Evolutionary conservation across 202 grass and related monocot genomes (phyloP), one percentile per base, ranked within the genome.

Genomic region (Brachypodium distachyon): DNA sequence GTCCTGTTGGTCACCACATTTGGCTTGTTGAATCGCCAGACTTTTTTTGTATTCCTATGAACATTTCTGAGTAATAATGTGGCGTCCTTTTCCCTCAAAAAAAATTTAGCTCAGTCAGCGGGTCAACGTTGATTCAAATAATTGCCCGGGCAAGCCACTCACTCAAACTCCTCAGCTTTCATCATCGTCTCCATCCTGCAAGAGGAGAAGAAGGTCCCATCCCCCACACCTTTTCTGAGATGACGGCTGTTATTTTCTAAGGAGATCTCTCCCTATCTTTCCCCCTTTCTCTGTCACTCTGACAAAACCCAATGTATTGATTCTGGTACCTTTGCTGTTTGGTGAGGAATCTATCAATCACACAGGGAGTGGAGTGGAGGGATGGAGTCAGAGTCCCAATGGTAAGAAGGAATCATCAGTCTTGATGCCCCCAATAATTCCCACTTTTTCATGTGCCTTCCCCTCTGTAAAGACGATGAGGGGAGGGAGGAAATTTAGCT

Each of bases 261-360:
- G 60, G 50, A 19, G n/a, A 27, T 73, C 36, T 69, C 62, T 68
- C 32, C 27, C 12, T 44, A 19, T 32, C 34, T 19, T 17, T 36
- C 27, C 36, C 14, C 13, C 58, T 71, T 42, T 56, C 33, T 40
- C 53, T 71, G 39, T 60, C 63, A 36, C 29, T 34, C 56, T 33
- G 54, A 38, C 61, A 77, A 62, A 76, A 58, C 73, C 70, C 77
- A 70, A 61, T 87, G 88, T 61, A 81, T 70, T 46, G 58, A 76
- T 86, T 84, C 92, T 72, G 66, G 72, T 74, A 70, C 59, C 74
- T 83, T 92, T 92, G 75, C 81, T 82, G 26, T 63, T 88, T 69
- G 85, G 85, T 81, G 87, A 80, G 82, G 89, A 92, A 98, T 97
- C 91, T 82, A 94, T 91, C 90, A 88, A 63, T 85, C 85, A 81